Evolutionary conservation across 148 eudicot species (phyloP), one percentile per base, ranked within the genome.

Genomic region (Vaccinium myrtillus): DNA sequence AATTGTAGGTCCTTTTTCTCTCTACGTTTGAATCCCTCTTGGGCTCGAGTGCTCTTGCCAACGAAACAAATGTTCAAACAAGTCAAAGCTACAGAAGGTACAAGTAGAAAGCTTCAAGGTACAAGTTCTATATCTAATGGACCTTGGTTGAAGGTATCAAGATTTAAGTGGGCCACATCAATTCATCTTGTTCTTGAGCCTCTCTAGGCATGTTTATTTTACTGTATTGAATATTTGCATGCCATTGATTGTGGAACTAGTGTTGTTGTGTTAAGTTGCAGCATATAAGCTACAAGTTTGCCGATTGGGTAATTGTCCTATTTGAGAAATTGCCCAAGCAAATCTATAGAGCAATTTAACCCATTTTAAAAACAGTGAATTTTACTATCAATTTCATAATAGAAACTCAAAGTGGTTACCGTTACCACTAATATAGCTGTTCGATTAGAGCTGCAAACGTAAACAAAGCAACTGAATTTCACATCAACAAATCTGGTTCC

Each of bases 331-430:
- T 67, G 15, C 73, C 73, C 73, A 67, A 10, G 73, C 15, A 65
- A 65, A 65, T 10, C 70, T 10, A 23, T 8, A 23, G 10, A 65
- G 14, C 14, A 65, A 65, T n/a, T 65, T 12, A 67, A 25, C 16
- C 73, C 39, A 11, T 67, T 67, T 67, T 2, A 4, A 25, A 67
- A 12, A 25, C 13, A 15, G 73, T 25, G 25, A 67, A 63, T n/a
- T 58, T 23, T 14, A 23, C 13, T 23, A 21, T 32, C 16, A 25
- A 53, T 51, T 51, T 21, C 56, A 90, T 92, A 94, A 92, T 82
- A 61, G 81, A 86, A 78, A 77, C 11, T 19, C 39, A 83, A 46
- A 21, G 15, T 14, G 16, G 25, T 23, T 23, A 32, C 21, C 16
- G 9, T 32, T 70, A 18, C 15, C 56, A 70, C 4, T 4, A 39